Evolutionary conservation across 169 alveolate genomes (phyloP).

Genomic region (Plasmodium chabaudi): DNA sequence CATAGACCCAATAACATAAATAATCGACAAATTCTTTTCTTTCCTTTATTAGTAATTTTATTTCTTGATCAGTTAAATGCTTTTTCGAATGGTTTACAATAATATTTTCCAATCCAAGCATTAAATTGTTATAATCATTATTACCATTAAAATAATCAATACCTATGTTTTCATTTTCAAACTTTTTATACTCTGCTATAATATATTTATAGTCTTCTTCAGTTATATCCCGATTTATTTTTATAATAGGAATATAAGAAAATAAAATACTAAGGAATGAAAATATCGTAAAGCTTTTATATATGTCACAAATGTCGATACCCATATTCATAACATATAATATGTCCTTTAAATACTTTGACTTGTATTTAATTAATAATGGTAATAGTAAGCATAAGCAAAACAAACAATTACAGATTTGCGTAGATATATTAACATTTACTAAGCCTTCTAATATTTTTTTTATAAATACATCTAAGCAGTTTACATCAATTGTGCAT

Average conservation of each 20-base stretch:
- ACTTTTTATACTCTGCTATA: conserved; percentile 26
- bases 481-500: conserved; percentile 55
- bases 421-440: conserved; percentile 67
- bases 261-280: conserved; percentile 62
- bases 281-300: conserved; percentile 70
- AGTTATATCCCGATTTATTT: conserved; percentile 24
- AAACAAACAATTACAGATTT: conserved; percentile 60
- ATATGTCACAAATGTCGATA: conserved; percentile 66
- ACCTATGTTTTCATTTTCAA: not conserved
- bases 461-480: conserved; percentile 55
- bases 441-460: conserved; percentile 51
- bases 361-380: conserved; percentile 50
- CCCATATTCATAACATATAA: conserved; percentile 62
- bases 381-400: conserved; percentile 69
- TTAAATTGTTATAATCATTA: no score
- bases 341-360: conserved; percentile 39
- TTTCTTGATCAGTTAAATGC: conserved; percentile 7
- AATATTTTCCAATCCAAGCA: not conserved
- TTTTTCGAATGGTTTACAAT: no score
- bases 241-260: conserved; percentile 63
- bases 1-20: conserved; percentile 62
- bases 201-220: conserved; percentile 6
- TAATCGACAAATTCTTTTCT: conserved; percentile 57
- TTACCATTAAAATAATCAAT: not conserved
- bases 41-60: conserved; percentile 17